Evolutionary conservation across 805 yeast species (phyloP).

Genomic region (Zygoascus tannicola): DNA sequence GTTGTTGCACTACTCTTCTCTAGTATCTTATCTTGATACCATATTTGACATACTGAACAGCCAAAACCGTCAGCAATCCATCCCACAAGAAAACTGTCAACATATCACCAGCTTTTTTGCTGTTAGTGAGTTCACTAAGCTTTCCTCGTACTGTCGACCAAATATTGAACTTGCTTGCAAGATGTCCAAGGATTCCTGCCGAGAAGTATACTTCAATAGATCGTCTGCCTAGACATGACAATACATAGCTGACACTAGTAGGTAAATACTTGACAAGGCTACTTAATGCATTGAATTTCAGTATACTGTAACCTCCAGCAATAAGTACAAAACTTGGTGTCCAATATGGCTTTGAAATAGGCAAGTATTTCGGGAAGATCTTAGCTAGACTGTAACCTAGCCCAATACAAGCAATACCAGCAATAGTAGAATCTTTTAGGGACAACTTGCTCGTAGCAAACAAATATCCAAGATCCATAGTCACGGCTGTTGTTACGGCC

Average conservation of each 20-base stretch:
- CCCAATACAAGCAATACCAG: conserved; percentile 22
- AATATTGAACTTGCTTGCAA: neutral
- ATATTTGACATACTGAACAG: conserved; percentile 13
- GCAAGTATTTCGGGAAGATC: conserved; percentile 25
- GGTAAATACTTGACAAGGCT: conserved; percentile 24
- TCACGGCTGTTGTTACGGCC: conserved; percentile 27
- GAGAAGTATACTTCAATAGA: conserved; percentile 27
- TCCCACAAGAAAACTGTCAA: conserved; percentile 11
- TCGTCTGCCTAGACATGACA: conserved; percentile 24
- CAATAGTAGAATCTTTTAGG: conserved; percentile 17
- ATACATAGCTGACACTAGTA: conserved; percentile 6
- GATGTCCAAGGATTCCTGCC: conserved; percentile 6
- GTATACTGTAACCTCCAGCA: conserved; percentile 26
- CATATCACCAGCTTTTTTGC: conserved; percentile 10
- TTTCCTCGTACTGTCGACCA: neutral
- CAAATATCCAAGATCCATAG: conserved; percentile 32
- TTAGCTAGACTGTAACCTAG: conserved; percentile 22
- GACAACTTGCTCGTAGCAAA: conserved; percentile 18
- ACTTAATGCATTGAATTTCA: conserved; percentile 22
- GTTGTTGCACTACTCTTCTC: too few species aligned
- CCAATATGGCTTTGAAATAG: conserved; percentile 32
- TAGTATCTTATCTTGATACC: conserved; percentile 10
- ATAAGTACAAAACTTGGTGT: conserved; percentile 28
- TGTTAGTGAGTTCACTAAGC: neutral
- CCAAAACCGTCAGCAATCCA: conserved; percentile 15